Evolutionary conservation across 1,139 yeast species (phyloP).

Genomic region (Pichia sp.): DNA sequence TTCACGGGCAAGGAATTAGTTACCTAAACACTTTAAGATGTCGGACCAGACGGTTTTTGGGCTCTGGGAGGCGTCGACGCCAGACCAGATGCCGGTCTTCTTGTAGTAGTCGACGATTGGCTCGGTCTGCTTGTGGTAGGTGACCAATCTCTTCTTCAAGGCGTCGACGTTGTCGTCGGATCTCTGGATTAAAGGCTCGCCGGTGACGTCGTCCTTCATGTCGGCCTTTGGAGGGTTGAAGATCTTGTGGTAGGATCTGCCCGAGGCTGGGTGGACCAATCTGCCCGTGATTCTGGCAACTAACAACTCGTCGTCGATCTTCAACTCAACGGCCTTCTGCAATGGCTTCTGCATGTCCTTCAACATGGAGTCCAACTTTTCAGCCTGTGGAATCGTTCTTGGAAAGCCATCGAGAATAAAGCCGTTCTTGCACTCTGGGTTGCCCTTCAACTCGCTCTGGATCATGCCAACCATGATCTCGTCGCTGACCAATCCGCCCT

Average conservation of each 20-base stretch:
- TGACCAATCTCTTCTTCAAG: conserved; percentile 85
- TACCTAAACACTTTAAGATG: conserved; percentile 78
- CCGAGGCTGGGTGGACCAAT: conserved; percentile 94
- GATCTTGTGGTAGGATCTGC: conserved; percentile 96
- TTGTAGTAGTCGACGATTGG: conserved; percentile 96
- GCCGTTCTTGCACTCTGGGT: conserved; percentile 82
- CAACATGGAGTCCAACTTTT: conserved; percentile 91
- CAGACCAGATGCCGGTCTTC: conserved; percentile 91
- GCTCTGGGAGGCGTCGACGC: conserved; percentile 92
- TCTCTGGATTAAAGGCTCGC: conserved; percentile 96
- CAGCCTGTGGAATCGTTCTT: conserved; percentile 98
- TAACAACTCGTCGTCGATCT: conserved; percentile 92
- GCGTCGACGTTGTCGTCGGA: conserved; percentile 98
- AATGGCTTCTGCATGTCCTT: conserved; percentile 76
- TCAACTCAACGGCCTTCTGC: conserved; percentile 88
- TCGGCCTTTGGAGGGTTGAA: conserved; percentile 97
- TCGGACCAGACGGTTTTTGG: conserved; percentile 89
- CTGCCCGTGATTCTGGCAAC: conserved; percentile 98
- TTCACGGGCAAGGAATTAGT: conserved; percentile 25
- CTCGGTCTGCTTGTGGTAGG: conserved; percentile 96
- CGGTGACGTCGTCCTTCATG: conserved; percentile 92
- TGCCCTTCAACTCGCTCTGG: conserved; percentile 78
- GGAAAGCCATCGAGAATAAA: conserved; percentile 99
- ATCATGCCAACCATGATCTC: conserved; percentile 99
- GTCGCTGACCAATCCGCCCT: conserved; percentile 94